phyloP scores from a whole-genome alignment of 164 flowering plant species.

The Stephania cephalantha region DNA sequence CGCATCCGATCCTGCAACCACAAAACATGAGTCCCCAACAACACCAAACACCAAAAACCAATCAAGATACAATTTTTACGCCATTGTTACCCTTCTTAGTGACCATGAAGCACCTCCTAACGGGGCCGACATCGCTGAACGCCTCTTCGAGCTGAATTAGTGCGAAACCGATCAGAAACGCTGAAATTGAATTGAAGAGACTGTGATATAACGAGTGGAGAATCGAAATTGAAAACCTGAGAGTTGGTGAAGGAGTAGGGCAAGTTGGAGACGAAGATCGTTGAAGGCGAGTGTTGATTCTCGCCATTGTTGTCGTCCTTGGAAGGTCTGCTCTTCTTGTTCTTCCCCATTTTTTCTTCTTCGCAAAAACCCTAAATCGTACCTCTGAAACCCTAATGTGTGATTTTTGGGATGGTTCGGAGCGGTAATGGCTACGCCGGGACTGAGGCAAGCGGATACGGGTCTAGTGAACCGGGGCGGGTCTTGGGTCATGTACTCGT shows the following conservation, averaged over 20 bases:
- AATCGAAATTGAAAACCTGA: slow-evolving; percentile 34
- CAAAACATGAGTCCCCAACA: not conserved
- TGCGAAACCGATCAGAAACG: not conserved
- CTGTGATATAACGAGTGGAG: not conserved
- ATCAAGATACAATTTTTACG: not conserved
- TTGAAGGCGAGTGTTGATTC: slow-evolving; percentile 50
- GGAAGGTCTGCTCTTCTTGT: not conserved
- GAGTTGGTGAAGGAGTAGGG: slow-evolving; percentile 71
- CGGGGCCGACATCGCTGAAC: slow-evolving; percentile 86
- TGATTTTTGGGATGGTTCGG: not conserved
- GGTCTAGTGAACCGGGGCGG: too few relatives aligned
- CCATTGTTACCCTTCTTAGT: slow-evolving; percentile 50
- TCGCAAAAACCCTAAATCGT: not conserved
- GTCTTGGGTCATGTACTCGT: too few relatives aligned
- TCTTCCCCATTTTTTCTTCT: not conserved
- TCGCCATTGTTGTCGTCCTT: slow-evolving; percentile 16
- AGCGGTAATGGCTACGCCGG: too few relatives aligned
- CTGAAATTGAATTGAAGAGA: not conserved
- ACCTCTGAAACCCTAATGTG: not conserved
- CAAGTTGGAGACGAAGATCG: slow-evolving; percentile 64
- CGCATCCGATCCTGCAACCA: slow-evolving; percentile 55
- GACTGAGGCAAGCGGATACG: too few relatives aligned
- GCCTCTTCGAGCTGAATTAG: slow-evolving; percentile 58
- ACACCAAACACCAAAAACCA: not conserved
- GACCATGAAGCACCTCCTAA: slow-evolving; percentile 84